phyloP scores from a whole-genome alignment of 495 filamentous ascomycete genomes.

The Tirmania nivea region DNA sequence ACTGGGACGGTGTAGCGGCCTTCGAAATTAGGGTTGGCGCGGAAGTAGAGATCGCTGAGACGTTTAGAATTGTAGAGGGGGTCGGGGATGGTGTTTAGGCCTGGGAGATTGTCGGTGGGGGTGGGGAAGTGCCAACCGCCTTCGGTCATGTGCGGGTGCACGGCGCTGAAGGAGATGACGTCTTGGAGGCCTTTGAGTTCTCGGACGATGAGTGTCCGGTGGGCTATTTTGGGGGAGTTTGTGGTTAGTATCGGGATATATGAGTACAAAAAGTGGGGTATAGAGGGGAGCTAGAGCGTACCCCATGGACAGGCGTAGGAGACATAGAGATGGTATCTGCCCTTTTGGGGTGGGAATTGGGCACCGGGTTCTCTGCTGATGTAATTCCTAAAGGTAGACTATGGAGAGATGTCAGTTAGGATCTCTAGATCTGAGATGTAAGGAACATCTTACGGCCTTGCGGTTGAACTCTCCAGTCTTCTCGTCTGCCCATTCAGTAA shows the following conservation, averaged over 20 bases:
- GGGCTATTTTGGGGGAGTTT: constrained; percentile 29
- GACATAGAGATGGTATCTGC: constrained; percentile 63
- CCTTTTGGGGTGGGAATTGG: constrained; percentile 48
- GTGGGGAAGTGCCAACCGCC: constrained; percentile 69
- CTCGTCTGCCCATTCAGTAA: constrained; percentile 13
- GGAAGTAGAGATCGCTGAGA: constrained; percentile 51
- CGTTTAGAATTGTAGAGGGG: constrained; percentile 41
- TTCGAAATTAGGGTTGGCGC: constrained; percentile 42
- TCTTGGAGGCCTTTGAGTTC: constrained; percentile 60
- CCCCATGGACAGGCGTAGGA: constrained; percentile 59
- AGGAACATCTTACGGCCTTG: constrained; percentile 2
- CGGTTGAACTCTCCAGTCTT: constrained; percentile 18
- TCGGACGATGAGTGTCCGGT: constrained; percentile 50
- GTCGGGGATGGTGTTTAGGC: constrained; percentile 34
- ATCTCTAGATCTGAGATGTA: neutral
- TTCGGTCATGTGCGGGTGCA: constrained; percentile 44
- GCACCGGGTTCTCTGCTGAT: constrained; percentile 29
- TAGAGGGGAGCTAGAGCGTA: constrained; percentile 9
- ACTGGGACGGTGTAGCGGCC: constrained; percentile 63
- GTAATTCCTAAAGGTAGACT: constrained; percentile 10
- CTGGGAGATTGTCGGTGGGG: constrained; percentile 35
- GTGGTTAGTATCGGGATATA: neutral
- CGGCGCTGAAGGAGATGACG: constrained; percentile 43
- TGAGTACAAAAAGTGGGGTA: neutral
- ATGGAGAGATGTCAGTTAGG: neutral